Base-by-base conservation (phyloP, 495 filamentous ascomycete species). In the Neurospora sp. region DNA sequence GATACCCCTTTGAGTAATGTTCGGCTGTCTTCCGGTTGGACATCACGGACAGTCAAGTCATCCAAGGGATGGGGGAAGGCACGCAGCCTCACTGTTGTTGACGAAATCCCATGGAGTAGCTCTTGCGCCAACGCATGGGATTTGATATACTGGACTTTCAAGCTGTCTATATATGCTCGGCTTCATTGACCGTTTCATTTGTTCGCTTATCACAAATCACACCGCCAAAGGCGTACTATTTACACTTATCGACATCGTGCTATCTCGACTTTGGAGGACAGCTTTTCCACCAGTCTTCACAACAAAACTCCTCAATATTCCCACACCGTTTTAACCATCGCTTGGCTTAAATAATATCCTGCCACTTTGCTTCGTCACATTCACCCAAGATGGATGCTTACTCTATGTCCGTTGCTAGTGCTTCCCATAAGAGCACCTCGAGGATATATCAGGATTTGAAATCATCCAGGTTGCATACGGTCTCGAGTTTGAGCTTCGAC, bases 381-480 rank as follows among this genome's bases (percentile, higher is more conserved):
- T 54, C 39, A 42, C 38, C 54, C 72, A 79, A 48, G 39, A 87
- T 88, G 86, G 86, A 88, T 79, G 83, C 86, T 82, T 81, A 84
- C 76, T 80, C 82, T 9, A 81, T 86, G 74, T 85, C 84, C 45
- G 80, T 84, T 73, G 83, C 82, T 59, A 84, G 82, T 79, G 73
- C 79, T 40, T 78, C 83, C 10, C 79, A 77, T 54, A 83, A 82
- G 72, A 77, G 73, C 15, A 76, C 82, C 24, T 86, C 85, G 11
- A 82, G 80, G 66, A 82, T 87, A 69, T 86, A 86, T 76, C 83
- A 82, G 73, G 86, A 87, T 73, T 78, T 87, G 34, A 83, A 81
- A 24, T 59, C 70, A 15, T 81, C 79, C 54, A 79, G 81, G 1
- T 38, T 70, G 8, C 42, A 71, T 48, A 66, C 54, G 17, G 54